These are phyloP conservation scores for Aspergillus pseudonomiae DNA, from an alignment of 2,329 filamentous ascomycete species.

Conservation along the genomic window DNA sequence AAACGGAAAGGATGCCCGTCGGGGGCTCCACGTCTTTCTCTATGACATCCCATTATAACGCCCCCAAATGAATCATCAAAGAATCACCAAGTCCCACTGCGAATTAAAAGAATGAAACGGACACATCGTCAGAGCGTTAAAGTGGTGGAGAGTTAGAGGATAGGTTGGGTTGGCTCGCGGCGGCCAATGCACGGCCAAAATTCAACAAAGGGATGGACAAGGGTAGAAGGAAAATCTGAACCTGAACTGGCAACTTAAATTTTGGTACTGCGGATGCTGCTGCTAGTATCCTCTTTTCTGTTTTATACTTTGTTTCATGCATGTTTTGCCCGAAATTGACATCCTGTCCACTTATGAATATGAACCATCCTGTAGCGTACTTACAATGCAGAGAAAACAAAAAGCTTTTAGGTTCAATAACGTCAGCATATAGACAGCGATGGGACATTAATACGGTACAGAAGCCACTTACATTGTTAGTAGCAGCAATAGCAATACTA, in stretches of 20 bases:
- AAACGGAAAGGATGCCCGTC: conserved; percentile 24
- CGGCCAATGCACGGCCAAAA: conserved; percentile 16
- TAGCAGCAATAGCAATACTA: conserved; percentile 98
- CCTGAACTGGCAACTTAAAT: conserved; percentile 28
- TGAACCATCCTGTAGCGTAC: conserved; percentile 21
- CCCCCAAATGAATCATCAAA: conserved; percentile 27
- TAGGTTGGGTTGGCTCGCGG: neutral
- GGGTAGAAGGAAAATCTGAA: conserved; percentile 14
- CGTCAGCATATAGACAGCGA: conserved; percentile 17
- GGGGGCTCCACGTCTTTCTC: conserved; percentile 28
- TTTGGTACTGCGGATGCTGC: conserved; percentile 26
- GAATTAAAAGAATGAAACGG: conserved; percentile 16
- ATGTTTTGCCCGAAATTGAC: conserved; percentile 14
- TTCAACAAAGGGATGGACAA: conserved; percentile 20
- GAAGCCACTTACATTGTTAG: conserved; percentile 84
- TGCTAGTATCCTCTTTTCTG: conserved; percentile 27
- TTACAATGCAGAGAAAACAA: conserved; percentile 76
- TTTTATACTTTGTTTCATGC: conserved; percentile 17
- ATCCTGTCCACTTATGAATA: conserved; percentile 28
- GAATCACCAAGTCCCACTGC: conserved; percentile 17
- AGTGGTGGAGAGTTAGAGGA: neutral
- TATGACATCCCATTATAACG: conserved; percentile 35
- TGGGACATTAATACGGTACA: neutral
- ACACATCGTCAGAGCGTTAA: neutral
- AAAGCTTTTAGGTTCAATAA: conserved; percentile 56